Evolutionary conservation across 129 eudicot species (phyloP).

Genomic region (Logfia minima): DNA sequence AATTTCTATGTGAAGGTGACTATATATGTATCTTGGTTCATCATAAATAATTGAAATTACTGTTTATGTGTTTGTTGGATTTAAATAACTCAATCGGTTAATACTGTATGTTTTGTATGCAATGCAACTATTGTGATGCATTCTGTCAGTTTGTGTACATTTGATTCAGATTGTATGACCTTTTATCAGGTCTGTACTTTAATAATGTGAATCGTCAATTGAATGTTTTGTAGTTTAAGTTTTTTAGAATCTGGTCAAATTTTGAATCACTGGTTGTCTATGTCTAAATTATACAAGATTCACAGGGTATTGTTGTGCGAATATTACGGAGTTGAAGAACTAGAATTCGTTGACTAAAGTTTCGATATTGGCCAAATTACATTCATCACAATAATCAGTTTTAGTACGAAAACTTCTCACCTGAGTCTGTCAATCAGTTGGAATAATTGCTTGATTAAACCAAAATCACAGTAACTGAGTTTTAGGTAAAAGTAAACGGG

Average conservation of each 20-base stretch:
- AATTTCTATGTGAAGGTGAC: neutral
- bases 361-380: neutral
- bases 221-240: neutral
- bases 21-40: neutral
- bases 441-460: neutral
- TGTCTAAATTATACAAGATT: neutral
- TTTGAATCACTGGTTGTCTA: conserved; percentile 6
- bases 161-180: conserved; percentile 8
- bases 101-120: neutral
- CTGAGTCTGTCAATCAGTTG: neutral
- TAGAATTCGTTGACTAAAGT: neutral
- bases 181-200: neutral
- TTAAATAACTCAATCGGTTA: neutral
- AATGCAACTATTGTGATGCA: neutral
- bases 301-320: neutral
- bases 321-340: neutral
- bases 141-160: conserved; percentile 1
- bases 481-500: conserved; percentile 1
- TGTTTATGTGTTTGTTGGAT: conserved; percentile 3
- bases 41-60: neutral
- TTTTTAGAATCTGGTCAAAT: conserved; percentile 14
- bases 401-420: neutral
- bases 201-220: neutral
- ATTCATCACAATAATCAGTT: conserved; percentile 8
- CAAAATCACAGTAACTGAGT: neutral